Conservation (phyloP, 352 stramenopile species). For the Globisporangium mamillatum region DNA sequence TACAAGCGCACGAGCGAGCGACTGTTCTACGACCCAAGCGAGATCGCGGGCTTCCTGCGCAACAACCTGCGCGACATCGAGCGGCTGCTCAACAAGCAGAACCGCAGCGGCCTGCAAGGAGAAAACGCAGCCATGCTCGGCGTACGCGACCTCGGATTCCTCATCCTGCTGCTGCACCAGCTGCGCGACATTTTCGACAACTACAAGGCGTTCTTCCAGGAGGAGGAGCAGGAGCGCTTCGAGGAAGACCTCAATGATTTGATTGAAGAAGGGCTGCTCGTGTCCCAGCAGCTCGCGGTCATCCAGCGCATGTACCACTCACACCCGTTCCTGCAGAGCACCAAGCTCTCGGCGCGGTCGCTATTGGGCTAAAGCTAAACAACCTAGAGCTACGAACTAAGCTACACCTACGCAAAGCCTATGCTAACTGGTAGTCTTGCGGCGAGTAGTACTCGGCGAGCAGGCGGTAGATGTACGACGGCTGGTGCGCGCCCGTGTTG, state of each 20-base stretch:
- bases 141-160: slow-evolving; percentile 64
- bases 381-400: neutral
- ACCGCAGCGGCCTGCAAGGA: slow-evolving; percentile 22
- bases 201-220: slow-evolving; percentile 64
- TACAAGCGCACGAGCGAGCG: slow-evolving; percentile 78
- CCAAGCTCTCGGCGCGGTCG: slow-evolving; percentile 47
- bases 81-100: slow-evolving; percentile 82
- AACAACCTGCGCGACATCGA: slow-evolving; percentile 84
- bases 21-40: slow-evolving; percentile 71
- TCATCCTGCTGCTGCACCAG: slow-evolving; percentile 75
- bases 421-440: slow-evolving; percentile 92
- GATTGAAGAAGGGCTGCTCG: slow-evolving; percentile 67
- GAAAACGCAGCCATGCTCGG: slow-evolving; percentile 38
- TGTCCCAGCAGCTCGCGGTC: slow-evolving; percentile 79
- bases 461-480: slow-evolving; percentile 98
- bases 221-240: slow-evolving; percentile 81
- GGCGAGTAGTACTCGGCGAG: slow-evolving; percentile 98
- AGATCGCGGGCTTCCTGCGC: slow-evolving; percentile 73
- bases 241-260: slow-evolving; percentile 82
- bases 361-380: slow-evolving; percentile 23
- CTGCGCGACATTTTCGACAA: slow-evolving; percentile 74
- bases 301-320: slow-evolving; percentile 89
- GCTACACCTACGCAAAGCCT: slow-evolving; percentile 17
- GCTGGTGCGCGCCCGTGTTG: slow-evolving; percentile 97
- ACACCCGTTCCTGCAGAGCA: slow-evolving; percentile 73